Conservation (phyloP, 371 early-diverging fungal species). For the Circinella umbellata region DNA sequence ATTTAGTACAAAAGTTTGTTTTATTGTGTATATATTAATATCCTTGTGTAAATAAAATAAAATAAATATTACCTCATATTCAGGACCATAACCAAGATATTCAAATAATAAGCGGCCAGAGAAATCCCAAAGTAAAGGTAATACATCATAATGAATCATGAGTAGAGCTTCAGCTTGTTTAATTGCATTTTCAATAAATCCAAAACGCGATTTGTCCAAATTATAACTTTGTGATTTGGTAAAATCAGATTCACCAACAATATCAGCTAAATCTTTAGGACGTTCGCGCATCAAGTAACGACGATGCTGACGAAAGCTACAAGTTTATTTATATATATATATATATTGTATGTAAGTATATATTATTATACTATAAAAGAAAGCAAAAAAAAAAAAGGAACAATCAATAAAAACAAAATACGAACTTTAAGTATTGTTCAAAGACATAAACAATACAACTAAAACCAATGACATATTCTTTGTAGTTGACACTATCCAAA, state of each 20-base stretch:
- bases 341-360: too few relatives aligned
- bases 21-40: too few relatives aligned
- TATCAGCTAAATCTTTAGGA: conserved; percentile 66
- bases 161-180: conserved; percentile 69
- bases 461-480: conserved; percentile 75
- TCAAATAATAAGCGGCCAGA: conserved; percentile 60
- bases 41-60: too few relatives aligned
- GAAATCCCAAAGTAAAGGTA: conserved; percentile 79
- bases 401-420: neutral
- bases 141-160: conserved; percentile 68
- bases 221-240: conserved; percentile 87
- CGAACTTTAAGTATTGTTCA: conserved; percentile 74
- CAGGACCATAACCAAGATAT: conserved; percentile 64
- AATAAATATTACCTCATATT: conserved; percentile 65
- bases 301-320: conserved; percentile 75
- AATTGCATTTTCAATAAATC: conserved; percentile 66
- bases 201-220: conserved; percentile 85
- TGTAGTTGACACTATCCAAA: conserved; percentile 61
- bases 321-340: neutral
- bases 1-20: too few relatives aligned
- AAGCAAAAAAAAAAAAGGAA: too few relatives aligned
- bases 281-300: conserved; percentile 69
- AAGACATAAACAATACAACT: conserved; percentile 66
- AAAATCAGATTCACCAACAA: conserved; percentile 77
- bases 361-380: too few relatives aligned